Percentiles rank a stretch among this genome's conserved stretches.
These are phyloP conservation scores for Picea sitchensis DNA, from an alignment of 75 land plant genomes.

Conservation along the genomic window DNA sequence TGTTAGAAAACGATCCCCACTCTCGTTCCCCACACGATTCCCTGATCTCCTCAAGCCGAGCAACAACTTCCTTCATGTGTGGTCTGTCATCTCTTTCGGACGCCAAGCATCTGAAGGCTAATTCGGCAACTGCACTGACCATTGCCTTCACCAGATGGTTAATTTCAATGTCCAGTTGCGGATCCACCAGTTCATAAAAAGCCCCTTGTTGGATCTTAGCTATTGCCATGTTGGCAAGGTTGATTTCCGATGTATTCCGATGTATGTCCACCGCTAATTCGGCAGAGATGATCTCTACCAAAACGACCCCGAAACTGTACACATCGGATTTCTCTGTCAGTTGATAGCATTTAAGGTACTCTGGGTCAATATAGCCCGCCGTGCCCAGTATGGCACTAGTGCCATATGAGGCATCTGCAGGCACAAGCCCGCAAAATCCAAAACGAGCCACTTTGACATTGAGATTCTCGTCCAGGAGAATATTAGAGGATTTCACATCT, in stretches of 20 bases:
- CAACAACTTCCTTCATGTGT: slow-evolving; percentile 25
- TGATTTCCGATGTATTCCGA: slow-evolving; percentile 17
- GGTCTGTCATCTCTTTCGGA: slow-evolving; percentile 31
- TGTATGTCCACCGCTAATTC: slow-evolving; percentile 27
- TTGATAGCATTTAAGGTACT: slow-evolving; percentile 33
- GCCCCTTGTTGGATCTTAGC: slow-evolving; percentile 19
- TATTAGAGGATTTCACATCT: slow-evolving; percentile 35
- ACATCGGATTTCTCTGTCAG: slow-evolving; percentile 44
- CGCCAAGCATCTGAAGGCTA: slow-evolving; percentile 38
- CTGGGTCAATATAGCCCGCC: slow-evolving; percentile 39
- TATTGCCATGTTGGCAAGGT: slow-evolving; percentile 29
- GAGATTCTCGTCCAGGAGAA: slow-evolving; percentile 26
- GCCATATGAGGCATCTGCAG: slow-evolving; percentile 17
- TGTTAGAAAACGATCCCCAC: too few relatives aligned
- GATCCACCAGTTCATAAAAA: slow-evolving; percentile 31
- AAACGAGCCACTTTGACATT: slow-evolving; percentile 34
- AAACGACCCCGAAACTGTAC: slow-evolving; percentile 43
- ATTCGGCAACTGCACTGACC: slow-evolving; percentile 28
- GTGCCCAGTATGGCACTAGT: slow-evolving; percentile 33
- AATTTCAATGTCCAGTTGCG: slow-evolving; percentile 10
- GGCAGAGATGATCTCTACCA: slow-evolving; percentile 38
- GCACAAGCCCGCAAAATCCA: slow-evolving; percentile 33
- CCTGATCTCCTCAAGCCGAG: not conserved
- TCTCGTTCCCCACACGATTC: too few relatives aligned
- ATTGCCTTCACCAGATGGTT: slow-evolving; percentile 8